Evolutionary conservation across 371 early-diverging fungal genomes (phyloP), one percentile per base, ranked within the genome.

Genomic region (Capillidium rhysosporum): DNA sequence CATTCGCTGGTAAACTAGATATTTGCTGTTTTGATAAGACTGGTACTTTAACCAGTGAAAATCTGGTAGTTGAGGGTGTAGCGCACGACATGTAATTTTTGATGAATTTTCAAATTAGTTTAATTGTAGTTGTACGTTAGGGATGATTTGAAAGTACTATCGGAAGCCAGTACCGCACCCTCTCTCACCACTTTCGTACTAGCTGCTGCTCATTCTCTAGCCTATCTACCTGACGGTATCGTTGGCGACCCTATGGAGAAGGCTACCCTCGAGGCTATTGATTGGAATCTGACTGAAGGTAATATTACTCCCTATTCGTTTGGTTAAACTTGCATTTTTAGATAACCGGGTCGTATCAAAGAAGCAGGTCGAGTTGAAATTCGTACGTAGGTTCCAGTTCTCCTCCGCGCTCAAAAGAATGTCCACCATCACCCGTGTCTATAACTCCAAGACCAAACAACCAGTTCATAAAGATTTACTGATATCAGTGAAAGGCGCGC

Each of bases 11-110:
- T 43, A 86, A 88, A 69, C 73, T 99, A 49, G 97, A 99, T 66
- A 86, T 99, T 14, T 92, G 92, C 63, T 98, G 98, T 67, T 99
- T 99, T 64, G 99, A 99, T 70, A 99, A 99, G 75, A 99, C 99
- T 24, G 99, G 99, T 40, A 99, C 99, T 8, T 71, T 99, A 61
- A 99, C 99, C 1, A 90, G 92, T 54, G 95, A 92, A 64, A 79
- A 92, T 62, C 76, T 99, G 46, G 81, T 89, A 1, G 87, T 99
- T 24, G 90, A 92, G 63, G 94, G 96, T 52, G 77, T 98, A 31
- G 80, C 86, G 16, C 83, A 78, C 21, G 60, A 81, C 34, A 68
- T 70, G 63, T 65, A 64, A n/a, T n/a, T n/a, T n/a, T n/a, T n/a
- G n/a, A n/a, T n/a, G 55, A 68, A 58, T 2, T 9, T 18, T 43